Base-by-base conservation (phyloP, 2,329 filamentous ascomycete genomes). In the Calonectria henricotiae region DNA sequence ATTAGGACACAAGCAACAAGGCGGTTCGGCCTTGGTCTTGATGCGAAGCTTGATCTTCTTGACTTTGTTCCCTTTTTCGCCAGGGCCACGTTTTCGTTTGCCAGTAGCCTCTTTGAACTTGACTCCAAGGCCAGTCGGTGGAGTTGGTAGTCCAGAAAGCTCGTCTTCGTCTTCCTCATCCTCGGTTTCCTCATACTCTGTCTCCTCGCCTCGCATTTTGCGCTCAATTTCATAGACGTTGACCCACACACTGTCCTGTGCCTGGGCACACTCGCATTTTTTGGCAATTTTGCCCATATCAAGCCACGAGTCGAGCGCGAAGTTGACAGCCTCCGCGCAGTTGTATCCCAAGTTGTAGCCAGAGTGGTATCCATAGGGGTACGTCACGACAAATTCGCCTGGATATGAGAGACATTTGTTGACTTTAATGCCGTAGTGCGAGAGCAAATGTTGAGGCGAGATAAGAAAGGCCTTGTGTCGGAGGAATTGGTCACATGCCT, bases 331-430 rank as follows among this genome's bases (percentile, higher is more conserved):
- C 81, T 99, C 96, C 32, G 96, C 96, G 82, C 96, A 99, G 81
- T 99, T 99, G 85, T 99, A 99, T 17, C 97, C 96, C 43, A 99
- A 86, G 77, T 99, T 99, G 82, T 97, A 99, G 5, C 96, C 96
- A 5, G 96, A 99, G 80, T 99, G 96, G 80, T 99, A 99, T 25
- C 96, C 96, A 78, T 98, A 99, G 0, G 96, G 96, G 80, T 98
- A 99, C 0, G 96, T 99, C 74, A 99, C 97, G 71, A 99, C 95
- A 74, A 99, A 99, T 79, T 99, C 96, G 70, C 96, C 96, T 72
- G 98, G 96, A 76, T 98, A 95, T 61, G 97, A 97, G 13, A 98
- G 94, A 72, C 97, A 89, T 79, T 94, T 96, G 86, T 99, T 99
- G 80, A 98, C 97, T 67, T 94, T 96, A 84, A 99, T 98, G 74